phyloP scores from a whole-genome alignment of 169 alveolate species.

The Cryptosporidium ryanae region DNA sequence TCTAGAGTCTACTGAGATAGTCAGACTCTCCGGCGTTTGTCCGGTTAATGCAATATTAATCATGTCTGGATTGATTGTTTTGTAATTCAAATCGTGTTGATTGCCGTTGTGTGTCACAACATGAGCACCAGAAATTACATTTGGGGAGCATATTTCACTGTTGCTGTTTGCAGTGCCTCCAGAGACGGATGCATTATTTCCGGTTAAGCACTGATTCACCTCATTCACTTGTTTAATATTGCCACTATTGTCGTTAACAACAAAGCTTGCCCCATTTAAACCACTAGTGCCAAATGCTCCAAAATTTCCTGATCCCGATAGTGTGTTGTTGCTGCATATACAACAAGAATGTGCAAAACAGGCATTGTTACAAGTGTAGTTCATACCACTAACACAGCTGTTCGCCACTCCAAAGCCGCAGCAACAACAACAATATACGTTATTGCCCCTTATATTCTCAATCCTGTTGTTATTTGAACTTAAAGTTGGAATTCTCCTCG shows the following conservation, averaged over 20 bases:
- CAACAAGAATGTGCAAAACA: no score
- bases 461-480: no score
- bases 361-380: no score
- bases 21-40: constrained; percentile 55
- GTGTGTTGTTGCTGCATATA: no score
- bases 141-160: background rate
- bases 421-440: no score
- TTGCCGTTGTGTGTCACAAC: background rate
- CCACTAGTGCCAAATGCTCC: no score
- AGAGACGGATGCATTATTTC: background rate
- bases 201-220: background rate
- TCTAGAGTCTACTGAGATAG: constrained; percentile 68
- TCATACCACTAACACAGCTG: no score
- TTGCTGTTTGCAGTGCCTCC: background rate
- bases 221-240: background rate
- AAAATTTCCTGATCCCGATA: no score
- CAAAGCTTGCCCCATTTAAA: background rate
- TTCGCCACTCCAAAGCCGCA: no score
- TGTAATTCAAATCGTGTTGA: background rate
- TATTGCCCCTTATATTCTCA: no score
- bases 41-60: constrained; percentile 53
- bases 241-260: background rate
- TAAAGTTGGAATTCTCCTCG: no score
- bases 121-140: background rate
- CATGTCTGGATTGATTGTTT: constrained; percentile 53